A percentile compares a stretch with the other conserved stretches of the same genome.
These are phyloP conservation scores for Ceratopteris richardii DNA, from an alignment of 75 land plant species.

Conservation along the genomic window DNA sequence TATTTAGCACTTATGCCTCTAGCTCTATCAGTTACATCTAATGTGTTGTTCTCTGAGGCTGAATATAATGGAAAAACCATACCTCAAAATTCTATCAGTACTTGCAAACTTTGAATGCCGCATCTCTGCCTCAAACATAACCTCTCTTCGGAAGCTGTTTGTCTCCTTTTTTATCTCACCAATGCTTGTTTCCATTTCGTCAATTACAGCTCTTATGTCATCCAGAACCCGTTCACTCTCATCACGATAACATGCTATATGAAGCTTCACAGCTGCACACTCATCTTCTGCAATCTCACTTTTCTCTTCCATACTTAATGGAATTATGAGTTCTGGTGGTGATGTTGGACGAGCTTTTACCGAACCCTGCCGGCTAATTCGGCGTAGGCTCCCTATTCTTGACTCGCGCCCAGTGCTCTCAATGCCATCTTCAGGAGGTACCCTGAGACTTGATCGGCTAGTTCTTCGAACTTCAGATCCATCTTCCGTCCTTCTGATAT, in stretches of 20 bases:
- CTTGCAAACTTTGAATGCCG: conserved; percentile 9
- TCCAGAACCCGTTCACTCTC: conserved; percentile 32
- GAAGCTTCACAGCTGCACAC: conserved; percentile 8
- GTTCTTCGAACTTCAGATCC: conserved; percentile 7
- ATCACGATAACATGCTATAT: conserved; percentile 16
- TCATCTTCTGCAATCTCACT: conserved; percentile 24
- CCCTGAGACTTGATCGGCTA: conserved; percentile 7
- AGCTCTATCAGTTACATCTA: too few relatives aligned
- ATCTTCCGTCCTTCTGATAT: conserved; percentile 10
- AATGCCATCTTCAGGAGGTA: conserved; percentile 10
- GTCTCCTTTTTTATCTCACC: conserved; percentile 24
- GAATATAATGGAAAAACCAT: too few relatives aligned
- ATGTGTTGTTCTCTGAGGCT: too few relatives aligned
- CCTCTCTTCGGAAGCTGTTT: conserved; percentile 20
- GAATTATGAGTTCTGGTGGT: conserved; percentile 6
- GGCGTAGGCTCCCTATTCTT: conserved; percentile 2
- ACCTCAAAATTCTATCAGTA: conserved; percentile 28
- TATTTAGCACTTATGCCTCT: too few relatives aligned
- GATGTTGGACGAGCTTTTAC: conserved; percentile 4
- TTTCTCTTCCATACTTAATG: conserved; percentile 29
- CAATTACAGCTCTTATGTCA: conserved; percentile 25
- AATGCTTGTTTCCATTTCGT: conserved; percentile 23
- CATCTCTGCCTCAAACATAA: conserved; percentile 18
- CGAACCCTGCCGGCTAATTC: not conserved
- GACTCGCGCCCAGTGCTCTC: conserved; percentile 16